Evolutionary conservation across 1,284 basidiomycete genomes (phyloP).

Genomic region (Sanguinoderma infundibulare): DNA sequence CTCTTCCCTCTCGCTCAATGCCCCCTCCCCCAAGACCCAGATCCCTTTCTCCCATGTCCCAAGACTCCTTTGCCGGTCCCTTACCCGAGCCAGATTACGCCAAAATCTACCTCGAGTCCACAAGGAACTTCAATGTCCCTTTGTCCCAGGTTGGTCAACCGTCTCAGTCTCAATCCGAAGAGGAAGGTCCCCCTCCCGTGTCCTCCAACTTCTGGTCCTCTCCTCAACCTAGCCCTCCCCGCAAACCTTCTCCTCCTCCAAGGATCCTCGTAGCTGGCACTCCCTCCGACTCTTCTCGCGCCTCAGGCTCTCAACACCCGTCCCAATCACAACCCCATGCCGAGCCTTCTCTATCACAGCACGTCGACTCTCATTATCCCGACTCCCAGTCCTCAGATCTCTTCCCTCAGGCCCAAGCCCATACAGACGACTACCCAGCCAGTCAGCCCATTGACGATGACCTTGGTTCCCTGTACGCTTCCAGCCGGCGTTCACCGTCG

Average conservation of each 20-base stretch:
- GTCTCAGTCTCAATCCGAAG: constrained; percentile 18
- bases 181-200: constrained; percentile 21
- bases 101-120: constrained; percentile 49
- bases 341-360: not conserved
- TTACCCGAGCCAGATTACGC: constrained; percentile 48
- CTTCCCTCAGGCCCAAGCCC: constrained; percentile 15
- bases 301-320: constrained; percentile 12
- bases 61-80: constrained; percentile 66
- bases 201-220: constrained; percentile 24
- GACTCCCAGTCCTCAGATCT: constrained; percentile 13
- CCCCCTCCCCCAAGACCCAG: constrained; percentile 27
- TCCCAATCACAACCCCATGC: not conserved
- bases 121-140: constrained; percentile 58
- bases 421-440: constrained; percentile 4
- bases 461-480: constrained; percentile 7
- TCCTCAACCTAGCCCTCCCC: not conserved
- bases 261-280: constrained; percentile 25
- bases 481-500: constrained; percentile 28
- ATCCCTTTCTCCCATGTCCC: constrained; percentile 46
- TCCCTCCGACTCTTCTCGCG: constrained; percentile 22
- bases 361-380: constrained; percentile 7
- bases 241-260: constrained; percentile 6
- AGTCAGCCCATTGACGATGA: not conserved
- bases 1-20: constrained; percentile 12
- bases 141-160: constrained; percentile 53